Evolutionary conservation across 2,329 filamentous ascomycete genomes (phyloP), one percentile per base, ranked within the genome.

Genomic region (Cladosporium sp.): DNA sequence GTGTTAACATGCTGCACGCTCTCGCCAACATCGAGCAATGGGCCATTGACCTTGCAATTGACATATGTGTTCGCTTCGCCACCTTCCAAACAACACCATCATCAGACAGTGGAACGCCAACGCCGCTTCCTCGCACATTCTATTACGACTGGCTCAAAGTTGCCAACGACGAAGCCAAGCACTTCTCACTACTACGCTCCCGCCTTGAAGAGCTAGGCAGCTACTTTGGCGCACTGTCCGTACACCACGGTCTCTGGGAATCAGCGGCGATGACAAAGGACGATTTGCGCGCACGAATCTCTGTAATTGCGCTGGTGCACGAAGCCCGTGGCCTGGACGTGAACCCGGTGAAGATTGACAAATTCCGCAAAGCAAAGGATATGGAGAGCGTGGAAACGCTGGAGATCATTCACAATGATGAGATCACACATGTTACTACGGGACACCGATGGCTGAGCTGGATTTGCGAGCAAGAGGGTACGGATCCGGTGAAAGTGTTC

Each of bases 111-210:
- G 34, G n/a, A 13, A 34, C n/a, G 4, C 32, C 63, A 25, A 51
- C 46, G 6, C 30, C 23, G 11, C 66, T 67, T n/a, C 66, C 66
- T 18, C 54, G 66, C 23, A 66, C 66, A 13, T 67, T 66, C 64
- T 67, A 63, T 53, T 66, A 67, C 39, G 66, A 67, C 60, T 67
- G 66, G 66, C 64, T 67, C 32, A 67, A 64, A 25, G 66, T 67
- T 21, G 66, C 66, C 14, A 67, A 67, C 23, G 66, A 67, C 39
- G 66, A 67, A 53, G 66, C 66, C 11, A 67, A 67, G 56, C 66
- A 67, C 56, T 67, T 67, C 53, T 60, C 54, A 21, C 36, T 67
- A 18, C 21, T 67, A 5, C 59, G 66, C 16, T 57, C 66, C 6
- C 63, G 66, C 8, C 66, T 67, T 0, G 66, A 67, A 51, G 64